These are phyloP conservation scores for Irpex sp. DNA, from an alignment of 1,284 basidiomycete species.

Conservation along the genomic window DNA sequence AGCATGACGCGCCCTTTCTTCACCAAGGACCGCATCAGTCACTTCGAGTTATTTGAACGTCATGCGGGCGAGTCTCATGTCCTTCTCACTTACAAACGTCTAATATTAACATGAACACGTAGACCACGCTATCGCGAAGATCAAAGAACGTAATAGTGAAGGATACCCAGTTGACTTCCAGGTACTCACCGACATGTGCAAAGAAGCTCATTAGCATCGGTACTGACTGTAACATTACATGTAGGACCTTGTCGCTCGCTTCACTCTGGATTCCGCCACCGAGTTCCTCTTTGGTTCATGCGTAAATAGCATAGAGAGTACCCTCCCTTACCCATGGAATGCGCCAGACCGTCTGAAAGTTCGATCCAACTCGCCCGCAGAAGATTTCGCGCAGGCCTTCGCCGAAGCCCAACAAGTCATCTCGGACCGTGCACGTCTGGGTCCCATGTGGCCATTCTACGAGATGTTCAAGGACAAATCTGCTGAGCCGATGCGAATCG, in stretches of 20 bases:
- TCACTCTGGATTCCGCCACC: conserved; percentile 38
- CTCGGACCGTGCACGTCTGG: conserved; percentile 28
- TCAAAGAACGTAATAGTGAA: conserved; percentile 15
- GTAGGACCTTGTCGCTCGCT: conserved; percentile 32
- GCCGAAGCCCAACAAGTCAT: conserved; percentile 31
- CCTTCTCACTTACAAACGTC: neutral
- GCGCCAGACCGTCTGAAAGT: neutral
- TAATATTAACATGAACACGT: neutral
- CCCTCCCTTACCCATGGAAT: conserved; percentile 29
- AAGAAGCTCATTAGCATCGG: neutral
- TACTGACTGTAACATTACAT: neutral
- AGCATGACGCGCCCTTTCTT: conserved; percentile 29
- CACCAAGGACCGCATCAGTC: conserved; percentile 19
- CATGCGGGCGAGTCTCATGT: conserved; percentile 14
- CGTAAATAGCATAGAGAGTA: conserved; percentile 29
- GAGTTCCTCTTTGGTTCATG: conserved; percentile 40
- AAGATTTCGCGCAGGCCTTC: conserved; percentile 38
- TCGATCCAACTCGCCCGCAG: conserved; percentile 11
- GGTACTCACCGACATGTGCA: neutral
- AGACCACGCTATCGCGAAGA: conserved; percentile 17
- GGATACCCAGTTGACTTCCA: conserved; percentile 24
- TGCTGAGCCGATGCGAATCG: conserved; percentile 32
- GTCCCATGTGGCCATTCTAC: conserved; percentile 36
- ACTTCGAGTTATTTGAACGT: conserved; percentile 22
- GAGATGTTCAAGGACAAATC: conserved; percentile 40